These are phyloP conservation scores for Moesziomyces antarcticus DNA, from an alignment of 1,284 basidiomycete genomes.

Conservation along the genomic window DNA sequence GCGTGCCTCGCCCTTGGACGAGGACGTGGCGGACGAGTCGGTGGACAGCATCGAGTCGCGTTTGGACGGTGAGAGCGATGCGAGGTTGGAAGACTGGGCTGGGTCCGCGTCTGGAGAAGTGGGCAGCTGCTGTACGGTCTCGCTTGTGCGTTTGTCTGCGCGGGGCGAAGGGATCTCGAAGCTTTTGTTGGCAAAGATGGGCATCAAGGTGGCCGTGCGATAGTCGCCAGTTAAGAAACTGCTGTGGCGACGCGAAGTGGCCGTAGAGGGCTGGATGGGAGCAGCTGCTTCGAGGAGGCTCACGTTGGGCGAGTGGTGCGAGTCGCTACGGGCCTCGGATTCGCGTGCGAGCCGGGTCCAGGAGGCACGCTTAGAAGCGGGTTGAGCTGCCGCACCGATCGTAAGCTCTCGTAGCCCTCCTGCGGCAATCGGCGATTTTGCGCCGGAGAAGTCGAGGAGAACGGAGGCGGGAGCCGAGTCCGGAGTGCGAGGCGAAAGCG, in stretches of 20 bases:
- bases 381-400: constrained; percentile 38
- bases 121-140: constrained; percentile 4
- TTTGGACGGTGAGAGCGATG: constrained; percentile 10
- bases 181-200: constrained; percentile 35
- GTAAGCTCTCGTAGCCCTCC: constrained; percentile 35
- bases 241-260: constrained; percentile 43
- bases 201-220: constrained; percentile 22
- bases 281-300: constrained; percentile 16
- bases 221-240: constrained; percentile 39
- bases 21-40: constrained; percentile 35
- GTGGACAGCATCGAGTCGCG: constrained; percentile 39
- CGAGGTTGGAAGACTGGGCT: constrained; percentile 3
- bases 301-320: constrained; percentile 12
- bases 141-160: constrained; percentile 9
- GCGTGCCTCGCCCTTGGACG: constrained; percentile 23
- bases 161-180: constrained; percentile 10
- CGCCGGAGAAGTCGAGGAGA: constrained; percentile 1
- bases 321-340: constrained; percentile 37
- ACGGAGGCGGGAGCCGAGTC: constrained; percentile 15
- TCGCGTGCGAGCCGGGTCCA: constrained; percentile 33
- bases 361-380: constrained; percentile 38
- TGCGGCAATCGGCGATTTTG: constrained; percentile 2
- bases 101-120: not conserved
- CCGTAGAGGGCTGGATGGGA: constrained; percentile 3
- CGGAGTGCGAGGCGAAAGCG: constrained; percentile 12